Conservation (phyloP, 2,329 filamentous ascomycete species). For the Knufia petricola region DNA sequence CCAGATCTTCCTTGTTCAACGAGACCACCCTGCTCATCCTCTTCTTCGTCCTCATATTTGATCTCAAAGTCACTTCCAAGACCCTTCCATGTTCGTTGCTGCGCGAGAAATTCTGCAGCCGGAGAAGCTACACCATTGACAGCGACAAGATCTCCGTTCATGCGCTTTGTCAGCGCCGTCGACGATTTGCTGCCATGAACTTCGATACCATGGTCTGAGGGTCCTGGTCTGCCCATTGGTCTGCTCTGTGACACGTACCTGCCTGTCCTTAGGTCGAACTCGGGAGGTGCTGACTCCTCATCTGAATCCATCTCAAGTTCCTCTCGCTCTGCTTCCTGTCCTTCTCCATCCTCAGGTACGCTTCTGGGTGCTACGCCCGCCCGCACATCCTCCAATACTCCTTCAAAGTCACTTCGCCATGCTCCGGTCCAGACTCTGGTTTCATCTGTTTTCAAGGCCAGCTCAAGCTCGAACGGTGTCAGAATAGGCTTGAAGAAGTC, state of each 20-base stretch:
- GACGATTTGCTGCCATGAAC: constrained; percentile 19
- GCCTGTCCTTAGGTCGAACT: constrained; percentile 86
- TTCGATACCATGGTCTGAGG: constrained; percentile 12
- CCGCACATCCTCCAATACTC: constrained; percentile 41
- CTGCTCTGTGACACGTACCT: constrained; percentile 64
- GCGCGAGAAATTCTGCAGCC: constrained; percentile 75
- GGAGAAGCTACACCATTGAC: constrained; percentile 84
- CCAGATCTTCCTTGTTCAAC: constrained; percentile 82
- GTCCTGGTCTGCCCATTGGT: constrained; percentile 31
- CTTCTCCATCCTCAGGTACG: constrained; percentile 17
- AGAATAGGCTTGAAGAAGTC: constrained; percentile 83
- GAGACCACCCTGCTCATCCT: constrained; percentile 45
- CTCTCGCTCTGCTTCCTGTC: constrained; percentile 25
- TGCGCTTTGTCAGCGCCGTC: constrained; percentile 53
- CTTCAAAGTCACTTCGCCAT: constrained; percentile 82
- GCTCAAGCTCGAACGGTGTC: constrained; percentile 84
- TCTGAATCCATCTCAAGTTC: constrained; percentile 61
- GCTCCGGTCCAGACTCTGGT: constrained; percentile 74
- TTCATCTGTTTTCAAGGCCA: constrained; percentile 66
- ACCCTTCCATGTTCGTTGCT: constrained; percentile 81
- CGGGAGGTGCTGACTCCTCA: constrained; percentile 60
- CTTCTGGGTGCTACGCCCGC: constrained; percentile 9
- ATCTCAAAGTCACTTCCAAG: constrained; percentile 74
- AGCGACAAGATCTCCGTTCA: constrained; percentile 59
- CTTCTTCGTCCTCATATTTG: constrained; percentile 44